Evolutionary conservation across 164 flowering plant genomes (phyloP), one percentile per base, ranked within the genome.

Genomic region (Macadamia tetraphylla): DNA sequence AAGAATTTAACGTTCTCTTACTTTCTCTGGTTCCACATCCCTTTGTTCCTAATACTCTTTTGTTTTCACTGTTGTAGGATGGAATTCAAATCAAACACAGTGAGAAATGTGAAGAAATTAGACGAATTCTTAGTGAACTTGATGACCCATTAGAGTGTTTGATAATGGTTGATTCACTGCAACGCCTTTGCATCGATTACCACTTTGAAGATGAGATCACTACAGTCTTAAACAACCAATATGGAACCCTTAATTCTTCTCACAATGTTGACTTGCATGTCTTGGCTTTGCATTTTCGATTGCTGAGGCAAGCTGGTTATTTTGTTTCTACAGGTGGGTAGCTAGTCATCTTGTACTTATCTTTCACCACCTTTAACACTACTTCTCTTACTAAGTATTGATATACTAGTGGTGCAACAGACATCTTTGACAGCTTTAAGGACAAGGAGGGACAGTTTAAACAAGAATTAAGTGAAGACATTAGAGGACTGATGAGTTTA

Each of bases 191-290:
- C 23, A 67, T 78, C 9, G 76, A 72, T 55, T 23, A 75, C 68
- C 74, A 80, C 70, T 83, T 78, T 31, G 10, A 66, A 18, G 74
- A 77, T 42, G 83, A 76, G 64, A 81, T 79, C 30, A 51, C 65
- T 55, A 30, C 35, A 6, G 11, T 59, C 49, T 49, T 83, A 32
- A 17, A 52, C 30, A 32, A 48, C 32, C 30, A 18, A 44, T 63
- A 63, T 60, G 43, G 3, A 14, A 67, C 57, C 35, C 18, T 49
- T 32, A 14, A 1, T 14, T 31, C 29, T 64, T 35, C 5, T 35
- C 3, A 35, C 5, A 8, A 29, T 64, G 51, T n/a, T 56, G 48
- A 23, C 29, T 67, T 79, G 58, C 63, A 60, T 23, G 64, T 68
- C 17, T 65, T 67, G 51, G 65, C 86, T 0, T 76, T 81, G 49